A percentile compares a stretch with the other conserved stretches of the same genome.
Evolutionary conservation across 2,329 filamentous ascomycete genomes (phyloP).

Genomic region (Fusarium succisae): DNA sequence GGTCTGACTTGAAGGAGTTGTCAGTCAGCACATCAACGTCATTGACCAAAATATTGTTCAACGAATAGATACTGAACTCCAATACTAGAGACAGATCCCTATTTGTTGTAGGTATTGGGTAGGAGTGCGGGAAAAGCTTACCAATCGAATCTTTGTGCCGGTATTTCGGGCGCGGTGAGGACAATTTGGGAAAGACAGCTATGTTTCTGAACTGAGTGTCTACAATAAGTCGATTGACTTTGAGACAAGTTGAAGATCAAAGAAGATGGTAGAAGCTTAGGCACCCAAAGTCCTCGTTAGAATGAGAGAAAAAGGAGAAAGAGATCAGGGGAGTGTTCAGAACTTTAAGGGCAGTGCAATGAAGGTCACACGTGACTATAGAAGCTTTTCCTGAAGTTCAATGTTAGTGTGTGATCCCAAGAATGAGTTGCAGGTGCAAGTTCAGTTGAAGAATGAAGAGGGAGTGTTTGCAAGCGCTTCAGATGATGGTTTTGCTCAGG

Average conservation of each 20-base stretch:
- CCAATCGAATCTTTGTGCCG: not conserved
- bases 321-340: not conserved
- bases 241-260: not conserved
- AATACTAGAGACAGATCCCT: not conserved
- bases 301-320: not conserved
- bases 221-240: not conserved
- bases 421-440: not conserved
- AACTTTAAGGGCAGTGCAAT: not conserved
- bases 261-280: not conserved
- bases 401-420: not conserved
- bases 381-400: not conserved
- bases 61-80: not conserved
- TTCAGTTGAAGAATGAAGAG: not conserved
- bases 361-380: not conserved
- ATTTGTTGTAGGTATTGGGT: not conserved
- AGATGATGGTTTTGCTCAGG: not conserved
- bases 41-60: not conserved
- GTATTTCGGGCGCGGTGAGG: not conserved
- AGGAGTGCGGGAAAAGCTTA: slow-evolving; percentile 5
- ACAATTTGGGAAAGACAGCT: slow-evolving; percentile 3
- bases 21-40: not conserved
- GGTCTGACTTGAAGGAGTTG: slow-evolving; percentile 9
- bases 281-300: not conserved
- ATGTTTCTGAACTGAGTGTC: slow-evolving; percentile 8
- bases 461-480: not conserved